A percentile compares a stretch with the other conserved stretches of the same genome.
These are phyloP conservation scores for Cryptococcus sp. DNA, from an alignment of 1,284 basidiomycete species.

Conservation along the genomic window DNA sequence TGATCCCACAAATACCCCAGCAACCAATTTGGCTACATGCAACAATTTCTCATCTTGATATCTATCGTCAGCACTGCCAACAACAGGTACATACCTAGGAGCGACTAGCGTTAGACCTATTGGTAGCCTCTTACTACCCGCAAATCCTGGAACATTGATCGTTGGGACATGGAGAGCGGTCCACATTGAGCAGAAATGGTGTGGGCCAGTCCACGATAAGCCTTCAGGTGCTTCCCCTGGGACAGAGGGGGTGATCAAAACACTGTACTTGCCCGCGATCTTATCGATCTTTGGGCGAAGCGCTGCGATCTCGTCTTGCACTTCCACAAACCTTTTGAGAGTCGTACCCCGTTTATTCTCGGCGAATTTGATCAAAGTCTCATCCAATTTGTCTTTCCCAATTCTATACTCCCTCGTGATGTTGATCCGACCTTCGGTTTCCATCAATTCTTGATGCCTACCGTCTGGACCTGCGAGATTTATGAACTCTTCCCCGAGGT, in stretches of 20 bases:
- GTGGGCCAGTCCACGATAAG: conserved; percentile 17
- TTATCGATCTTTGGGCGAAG: conserved; percentile 21
- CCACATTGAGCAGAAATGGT: conserved; percentile 24
- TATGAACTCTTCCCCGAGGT: conserved; percentile 19
- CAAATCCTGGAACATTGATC: conserved; percentile 26
- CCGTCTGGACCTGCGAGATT: background rate
- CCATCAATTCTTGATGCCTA: conserved; percentile 3
- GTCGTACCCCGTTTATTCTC: conserved; percentile 9
- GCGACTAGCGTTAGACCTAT: conserved; percentile 25
- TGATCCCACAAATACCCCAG: conserved; percentile 15
- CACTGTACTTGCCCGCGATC: conserved; percentile 18
- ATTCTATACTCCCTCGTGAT: conserved; percentile 15
- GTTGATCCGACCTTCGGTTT: conserved; percentile 10
- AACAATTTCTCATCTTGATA: conserved; percentile 22
- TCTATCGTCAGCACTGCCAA: conserved; percentile 3
- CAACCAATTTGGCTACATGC: conserved; percentile 14
- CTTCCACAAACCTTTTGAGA: conserved; percentile 8
- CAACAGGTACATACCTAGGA: conserved; percentile 11
- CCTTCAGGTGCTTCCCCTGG: conserved; percentile 20
- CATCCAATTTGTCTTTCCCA: conserved; percentile 3
- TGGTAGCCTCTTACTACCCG: conserved; percentile 20
- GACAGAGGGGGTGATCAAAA: conserved; percentile 23
- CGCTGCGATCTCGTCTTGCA: conserved; percentile 18
- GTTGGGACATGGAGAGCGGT: conserved; percentile 25
- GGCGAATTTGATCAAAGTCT: conserved; percentile 3